Evolutionary conservation across 768 basidiomycete genomes (phyloP).

Genomic region (Lentinula detonsa): DNA sequence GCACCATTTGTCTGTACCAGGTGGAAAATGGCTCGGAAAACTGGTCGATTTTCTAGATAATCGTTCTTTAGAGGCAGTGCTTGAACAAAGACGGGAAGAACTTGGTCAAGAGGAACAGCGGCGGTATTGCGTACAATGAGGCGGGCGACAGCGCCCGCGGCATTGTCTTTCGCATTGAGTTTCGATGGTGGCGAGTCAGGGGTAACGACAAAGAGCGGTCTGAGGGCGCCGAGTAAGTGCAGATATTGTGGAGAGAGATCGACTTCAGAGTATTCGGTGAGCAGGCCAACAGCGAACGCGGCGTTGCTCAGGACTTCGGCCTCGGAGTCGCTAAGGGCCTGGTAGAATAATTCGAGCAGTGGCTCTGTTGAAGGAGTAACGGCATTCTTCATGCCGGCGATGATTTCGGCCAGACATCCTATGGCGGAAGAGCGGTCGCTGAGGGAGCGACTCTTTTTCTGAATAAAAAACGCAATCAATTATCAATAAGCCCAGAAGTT

Average conservation of each 20-base stretch:
- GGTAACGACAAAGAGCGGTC: constrained; percentile 69
- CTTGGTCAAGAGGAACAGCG: constrained; percentile 85
- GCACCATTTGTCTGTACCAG: constrained; percentile 76
- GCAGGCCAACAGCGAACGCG: constrained; percentile 88
- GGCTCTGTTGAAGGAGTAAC: constrained; percentile 81
- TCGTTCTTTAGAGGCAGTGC: constrained; percentile 88
- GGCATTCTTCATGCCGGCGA: constrained; percentile 82
- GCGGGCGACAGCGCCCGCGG: constrained; percentile 88
- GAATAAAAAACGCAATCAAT: constrained; percentile 7
- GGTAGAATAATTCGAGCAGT: constrained; percentile 79
- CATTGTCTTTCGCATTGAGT: constrained; percentile 92
- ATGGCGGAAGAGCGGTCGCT: constrained; percentile 92
- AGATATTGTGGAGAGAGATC: constrained; percentile 83
- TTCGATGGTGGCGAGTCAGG: constrained; percentile 56
- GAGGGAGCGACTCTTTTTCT: constrained; percentile 83
- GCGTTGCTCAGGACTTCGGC: constrained; percentile 96
- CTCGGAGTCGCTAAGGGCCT: constrained; percentile 76
- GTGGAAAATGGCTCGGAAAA: constrained; percentile 85
- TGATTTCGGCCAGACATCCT: constrained; percentile 93
- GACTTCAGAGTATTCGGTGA: constrained; percentile 78
- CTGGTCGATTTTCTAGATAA: constrained; percentile 81
- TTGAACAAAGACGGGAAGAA: constrained; percentile 76
- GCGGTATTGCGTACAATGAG: constrained; percentile 74
- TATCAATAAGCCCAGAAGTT: neutral
- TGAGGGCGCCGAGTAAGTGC: constrained; percentile 70